Percentiles rank a stretch among this genome's conserved stretches.
Conservation (phyloP, 1,139 yeast species). For the Pichia sorboxylosa region DNA sequence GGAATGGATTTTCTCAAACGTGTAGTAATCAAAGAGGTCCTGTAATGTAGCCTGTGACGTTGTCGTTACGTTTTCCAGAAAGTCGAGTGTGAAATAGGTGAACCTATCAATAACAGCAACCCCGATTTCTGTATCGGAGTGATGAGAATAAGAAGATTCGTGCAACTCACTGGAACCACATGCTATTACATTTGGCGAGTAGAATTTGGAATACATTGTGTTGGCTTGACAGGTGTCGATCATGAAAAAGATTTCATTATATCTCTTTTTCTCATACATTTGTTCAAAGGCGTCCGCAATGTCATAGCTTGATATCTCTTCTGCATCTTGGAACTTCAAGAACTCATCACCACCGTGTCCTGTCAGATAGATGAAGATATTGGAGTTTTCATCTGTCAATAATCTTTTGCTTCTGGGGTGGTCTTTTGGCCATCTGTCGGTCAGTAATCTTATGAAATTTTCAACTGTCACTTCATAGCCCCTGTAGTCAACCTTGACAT, state of each 20-base stretch:
- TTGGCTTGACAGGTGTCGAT: conserved; percentile 98
- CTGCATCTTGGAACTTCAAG: conserved; percentile 95
- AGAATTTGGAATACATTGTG: conserved; percentile 88
- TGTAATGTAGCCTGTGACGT: conserved; percentile 65
- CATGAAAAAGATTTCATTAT: conserved; percentile 93
- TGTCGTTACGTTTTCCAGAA: conserved; percentile 68
- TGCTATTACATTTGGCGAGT: conserved; percentile 85
- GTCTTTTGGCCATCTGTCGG: conserved; percentile 91
- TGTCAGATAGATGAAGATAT: conserved; percentile 87
- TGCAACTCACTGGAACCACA: conserved; percentile 88
- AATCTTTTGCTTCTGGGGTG: conserved; percentile 88
- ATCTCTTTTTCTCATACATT: conserved; percentile 91
- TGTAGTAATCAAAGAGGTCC: conserved; percentile 74
- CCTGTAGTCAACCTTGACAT: conserved; percentile 89
- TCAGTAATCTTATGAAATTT: conserved; percentile 75
- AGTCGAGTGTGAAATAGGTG: conserved; percentile 85
- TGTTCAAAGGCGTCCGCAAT: conserved; percentile 95
- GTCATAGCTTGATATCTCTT: conserved; percentile 90
- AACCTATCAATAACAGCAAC: conserved; percentile 96
- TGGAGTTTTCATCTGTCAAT: conserved; percentile 86
- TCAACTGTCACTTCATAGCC: conserved; percentile 98
- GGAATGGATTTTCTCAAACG: conserved; percentile 78
- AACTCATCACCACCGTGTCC: conserved; percentile 99
- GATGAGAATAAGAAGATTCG: conserved; percentile 91
- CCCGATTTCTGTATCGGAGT: conserved; percentile 89